phyloP scores from a whole-genome alignment of 2,329 filamentous ascomycete species.

The Botrytis sinoallii region DNA sequence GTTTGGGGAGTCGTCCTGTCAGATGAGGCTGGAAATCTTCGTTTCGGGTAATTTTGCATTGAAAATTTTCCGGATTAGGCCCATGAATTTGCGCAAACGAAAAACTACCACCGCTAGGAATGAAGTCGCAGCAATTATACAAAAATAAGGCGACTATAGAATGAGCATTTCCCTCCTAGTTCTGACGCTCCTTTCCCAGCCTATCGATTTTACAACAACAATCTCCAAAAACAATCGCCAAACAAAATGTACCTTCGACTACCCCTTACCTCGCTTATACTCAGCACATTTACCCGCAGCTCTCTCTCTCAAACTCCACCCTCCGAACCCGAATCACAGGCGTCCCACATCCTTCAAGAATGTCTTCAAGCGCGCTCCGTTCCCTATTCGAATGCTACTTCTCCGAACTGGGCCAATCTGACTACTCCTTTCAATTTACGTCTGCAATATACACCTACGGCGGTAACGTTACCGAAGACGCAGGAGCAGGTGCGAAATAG shows the following conservation, averaged over 20 bases:
- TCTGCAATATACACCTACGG: constrained; percentile 25
- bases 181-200: not conserved
- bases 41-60: not conserved
- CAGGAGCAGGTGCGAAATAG: constrained; percentile 42
- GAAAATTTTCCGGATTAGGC: not conserved
- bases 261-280: constrained; percentile 5
- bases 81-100: not conserved
- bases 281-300: not conserved
- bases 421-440: constrained; percentile 29
- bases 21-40: not conserved
- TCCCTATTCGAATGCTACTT: constrained; percentile 12
- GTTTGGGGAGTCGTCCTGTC: too few species aligned
- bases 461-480: constrained; percentile 31
- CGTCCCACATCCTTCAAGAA: not conserved
- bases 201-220: not conserved
- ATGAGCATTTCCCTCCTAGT: constrained; percentile 1
- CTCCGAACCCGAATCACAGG: not conserved
- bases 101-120: not conserved
- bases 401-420: constrained; percentile 19
- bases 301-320: not conserved
- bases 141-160: not conserved
- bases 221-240: not conserved
- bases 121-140: not conserved
- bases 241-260: not conserved
- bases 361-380: constrained; percentile 8